Evolutionary conservation across 1,139 yeast genomes (phyloP), one percentile per base, ranked within the genome.

Genomic region (Suhomyces terraborum): DNA sequence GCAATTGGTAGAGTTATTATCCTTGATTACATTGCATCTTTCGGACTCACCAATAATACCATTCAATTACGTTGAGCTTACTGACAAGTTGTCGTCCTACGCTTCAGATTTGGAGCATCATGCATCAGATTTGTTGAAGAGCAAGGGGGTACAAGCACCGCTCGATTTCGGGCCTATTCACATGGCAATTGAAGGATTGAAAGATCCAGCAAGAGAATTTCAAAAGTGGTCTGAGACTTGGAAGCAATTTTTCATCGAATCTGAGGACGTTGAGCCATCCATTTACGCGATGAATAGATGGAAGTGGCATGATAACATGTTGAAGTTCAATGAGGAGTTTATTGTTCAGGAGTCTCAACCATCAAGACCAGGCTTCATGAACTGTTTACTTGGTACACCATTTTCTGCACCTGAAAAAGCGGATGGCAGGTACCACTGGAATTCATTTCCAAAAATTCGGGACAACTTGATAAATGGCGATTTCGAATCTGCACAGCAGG

Each of bases 1-100:
- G 9, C 75, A 79, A 13, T 58, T 88, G 43, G 79, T 84, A 2
- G 79, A 82, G 46, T 57, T 84, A 18, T 56, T 84, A 1, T 72
- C 88, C 1, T 64, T 73, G 32, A 50, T 85, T 6, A 62, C 75
- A 0, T 58, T 89, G 14, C 72, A 77, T 37, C 58, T 86, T 13
- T 76, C 82, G 0, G 96, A 91, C 53, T 78, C 74, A 30, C 95
- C 97, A 2, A 61, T 88, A 30, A 68, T 91, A 12, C 96, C 96
- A 2, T 84, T 77, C 53, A 79, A 84, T 55, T 62, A 87, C 28
- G 60, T 59, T 2, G 68, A 70, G 7, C 73, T 81, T 46, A 79
- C 79, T 2, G 58, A 65, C 2, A 64, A 66, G 12, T 50, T 88
- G 30, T 67, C 66, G 19, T 54, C 60, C 1, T 77, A 76, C 49